These are phyloP conservation scores for Colletotrichum neosansevieriae DNA, from an alignment of 2,329 filamentous ascomycete species.

Conservation along the genomic window DNA sequence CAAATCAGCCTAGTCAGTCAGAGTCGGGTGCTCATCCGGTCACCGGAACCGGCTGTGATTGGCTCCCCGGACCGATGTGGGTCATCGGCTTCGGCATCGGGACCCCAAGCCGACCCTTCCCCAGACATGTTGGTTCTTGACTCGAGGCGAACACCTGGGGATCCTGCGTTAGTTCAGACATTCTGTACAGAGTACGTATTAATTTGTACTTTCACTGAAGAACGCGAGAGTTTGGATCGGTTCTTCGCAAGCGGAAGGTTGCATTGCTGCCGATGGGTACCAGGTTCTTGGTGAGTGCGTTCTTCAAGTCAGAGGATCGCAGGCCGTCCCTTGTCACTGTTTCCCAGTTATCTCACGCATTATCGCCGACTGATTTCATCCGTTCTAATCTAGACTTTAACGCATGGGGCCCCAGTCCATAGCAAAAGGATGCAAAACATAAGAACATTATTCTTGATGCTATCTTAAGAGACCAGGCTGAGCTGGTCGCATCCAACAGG, in stretches of 20 bases:
- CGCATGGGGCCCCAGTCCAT: not conserved
- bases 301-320: not conserved
- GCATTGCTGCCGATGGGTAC: too few relatives aligned
- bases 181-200: too few relatives aligned
- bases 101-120: not conserved
- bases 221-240: too few relatives aligned
- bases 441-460: too few relatives aligned
- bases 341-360: not conserved
- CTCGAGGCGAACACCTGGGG: not conserved
- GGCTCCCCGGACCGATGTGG: not conserved
- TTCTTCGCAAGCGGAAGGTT: too few relatives aligned
- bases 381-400: not conserved
- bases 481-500: not conserved
- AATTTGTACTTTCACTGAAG: too few relatives aligned
- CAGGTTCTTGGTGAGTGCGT: not conserved
- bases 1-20: not conserved
- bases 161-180: not conserved
- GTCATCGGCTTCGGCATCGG: conserved; percentile 3
- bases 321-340: not conserved
- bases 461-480: not conserved
- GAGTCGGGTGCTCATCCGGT: conserved; percentile 15
- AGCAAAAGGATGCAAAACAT: too few relatives aligned
- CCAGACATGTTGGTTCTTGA: not conserved
- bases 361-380: not conserved
- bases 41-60: not conserved